Conservation (phyloP, 2,329 filamentous ascomycete species). For the Emergomyces orientalis region DNA sequence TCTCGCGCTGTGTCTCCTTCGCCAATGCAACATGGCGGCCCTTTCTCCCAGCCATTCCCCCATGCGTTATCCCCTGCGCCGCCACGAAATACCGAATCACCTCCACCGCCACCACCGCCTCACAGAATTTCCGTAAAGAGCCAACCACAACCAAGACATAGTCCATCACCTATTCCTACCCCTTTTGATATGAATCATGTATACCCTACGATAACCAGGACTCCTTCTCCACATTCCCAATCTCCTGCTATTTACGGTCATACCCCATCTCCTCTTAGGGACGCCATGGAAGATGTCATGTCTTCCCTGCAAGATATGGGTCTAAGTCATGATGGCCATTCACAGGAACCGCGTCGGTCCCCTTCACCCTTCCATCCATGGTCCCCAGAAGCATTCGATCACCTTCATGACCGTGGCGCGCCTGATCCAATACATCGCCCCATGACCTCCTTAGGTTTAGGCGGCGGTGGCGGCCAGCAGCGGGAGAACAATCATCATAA, state of each 20-base stretch:
- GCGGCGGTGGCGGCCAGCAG: constrained; percentile 38
- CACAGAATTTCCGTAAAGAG: constrained; percentile 52
- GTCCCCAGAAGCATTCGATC: constrained; percentile 80
- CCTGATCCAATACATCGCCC: constrained; percentile 44
- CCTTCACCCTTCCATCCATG: constrained; percentile 57
- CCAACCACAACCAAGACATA: constrained; percentile 20
- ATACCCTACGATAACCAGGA: constrained; percentile 33
- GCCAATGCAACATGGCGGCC: not conserved
- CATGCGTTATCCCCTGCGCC: not conserved
- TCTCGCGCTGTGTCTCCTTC: constrained; percentile 1
- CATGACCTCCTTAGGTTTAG: constrained; percentile 65
- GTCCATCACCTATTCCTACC: constrained; percentile 22
- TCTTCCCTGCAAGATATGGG: constrained; percentile 85
- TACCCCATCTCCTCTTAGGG: constrained; percentile 83
- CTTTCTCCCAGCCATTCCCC: constrained; percentile 8
- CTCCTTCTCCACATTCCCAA: constrained; percentile 42
- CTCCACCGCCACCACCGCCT: constrained; percentile 74
- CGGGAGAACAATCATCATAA: constrained; percentile 36
- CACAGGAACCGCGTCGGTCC: constrained; percentile 45
- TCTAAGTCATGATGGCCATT: constrained; percentile 45
- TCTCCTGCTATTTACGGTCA: constrained; percentile 58
- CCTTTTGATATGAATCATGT: constrained; percentile 35
- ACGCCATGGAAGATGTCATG: constrained; percentile 98
- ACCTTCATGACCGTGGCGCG: constrained; percentile 29
- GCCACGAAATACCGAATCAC: constrained; percentile 39